These are phyloP conservation scores for Termitomyces sp. DNA, from an alignment of 768 basidiomycete species.

Conservation along the genomic window DNA sequence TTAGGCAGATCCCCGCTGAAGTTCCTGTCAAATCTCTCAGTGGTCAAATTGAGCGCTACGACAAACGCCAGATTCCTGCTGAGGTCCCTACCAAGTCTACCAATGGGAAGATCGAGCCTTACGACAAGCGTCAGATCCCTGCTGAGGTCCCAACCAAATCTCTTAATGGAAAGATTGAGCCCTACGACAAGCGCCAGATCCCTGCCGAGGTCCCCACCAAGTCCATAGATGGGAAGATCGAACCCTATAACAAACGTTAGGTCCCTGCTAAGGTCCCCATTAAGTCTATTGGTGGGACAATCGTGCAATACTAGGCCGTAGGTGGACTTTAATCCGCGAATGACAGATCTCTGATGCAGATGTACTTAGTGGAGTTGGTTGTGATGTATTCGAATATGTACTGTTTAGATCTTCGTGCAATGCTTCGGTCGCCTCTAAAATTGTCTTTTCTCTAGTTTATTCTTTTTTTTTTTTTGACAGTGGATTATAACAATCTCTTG, in stretches of 20 bases:
- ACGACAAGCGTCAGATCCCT: neutral
- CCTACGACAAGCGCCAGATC: neutral
- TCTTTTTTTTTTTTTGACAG: slow-evolving; percentile 6
- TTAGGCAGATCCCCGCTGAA: slow-evolving; percentile 29
- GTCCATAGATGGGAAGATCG: neutral
- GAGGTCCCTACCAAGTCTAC: neutral
- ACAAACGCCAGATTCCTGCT: slow-evolving; percentile 15
- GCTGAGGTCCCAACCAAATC: neutral
- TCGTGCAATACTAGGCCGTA: neutral
- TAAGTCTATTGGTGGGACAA: neutral
- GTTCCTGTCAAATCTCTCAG: slow-evolving; percentile 19
- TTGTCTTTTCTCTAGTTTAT: slow-evolving; percentile 1
- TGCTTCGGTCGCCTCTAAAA: neutral
- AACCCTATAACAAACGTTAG: no score
- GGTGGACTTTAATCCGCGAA: neutral
- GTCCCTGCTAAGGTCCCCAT: neutral
- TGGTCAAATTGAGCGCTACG: slow-evolving; percentile 16
- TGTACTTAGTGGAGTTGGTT: neutral
- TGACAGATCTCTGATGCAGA: neutral
- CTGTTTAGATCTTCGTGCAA: neutral
- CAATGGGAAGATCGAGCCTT: neutral
- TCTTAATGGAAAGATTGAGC: neutral
- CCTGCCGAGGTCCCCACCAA: neutral
- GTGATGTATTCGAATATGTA: neutral
- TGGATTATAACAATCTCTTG: neutral